Evolutionary conservation across 2,329 filamentous ascomycete genomes (phyloP), one percentile per base, ranked within the genome.

Genomic region (Colletotrichum orbiculare): DNA sequence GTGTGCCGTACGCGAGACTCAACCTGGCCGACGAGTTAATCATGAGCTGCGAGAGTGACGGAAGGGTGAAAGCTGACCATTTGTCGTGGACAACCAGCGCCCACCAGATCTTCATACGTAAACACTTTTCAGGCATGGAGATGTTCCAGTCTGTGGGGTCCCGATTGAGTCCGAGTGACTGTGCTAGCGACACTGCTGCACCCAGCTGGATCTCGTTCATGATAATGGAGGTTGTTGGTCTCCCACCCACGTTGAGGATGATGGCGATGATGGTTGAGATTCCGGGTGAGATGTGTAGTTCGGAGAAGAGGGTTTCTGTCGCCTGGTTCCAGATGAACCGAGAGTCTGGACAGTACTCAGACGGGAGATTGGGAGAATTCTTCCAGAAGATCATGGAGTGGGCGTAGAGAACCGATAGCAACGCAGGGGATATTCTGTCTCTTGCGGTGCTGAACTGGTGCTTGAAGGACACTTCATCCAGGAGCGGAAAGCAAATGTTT

Each of bases 311-410:
- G 0, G 87, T 85, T 57, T 86, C 85, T 13, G 83, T 85, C 5
- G 86, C 86, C 62, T 88, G 80, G 64, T 89, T 89, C 81, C 88
- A 88, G 9, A 87, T 83, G 70, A 87, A 89, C 35, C 86, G 82
- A 48, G 81, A 79, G 70, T 90, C 87, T 0, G 87, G 87, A 54
- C 83, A 79, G 5, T 82, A 81, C 60, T 85, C 80, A 6, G 74
- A 74, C 7, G 77, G 75, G 6, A 84, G 70, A 5, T 78, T 74
- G 0, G 78, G 77, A 1, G 81, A 82, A 52, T 81, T 79, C 38
- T 81, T 79, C 87, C 87, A 90, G 69, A 85, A 87, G 5, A 85
- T 80, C 3, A 89, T 72, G 1, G 84, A 82, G 71, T 87, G 83
- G 0, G 87, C 87, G 68, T 88, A 87, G 2, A 90, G 73, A 62